Percentiles rank a stretch among this genome's conserved stretches.
phyloP scores from a whole-genome alignment of 768 basidiomycete species.

The Lactarius sp. region DNA sequence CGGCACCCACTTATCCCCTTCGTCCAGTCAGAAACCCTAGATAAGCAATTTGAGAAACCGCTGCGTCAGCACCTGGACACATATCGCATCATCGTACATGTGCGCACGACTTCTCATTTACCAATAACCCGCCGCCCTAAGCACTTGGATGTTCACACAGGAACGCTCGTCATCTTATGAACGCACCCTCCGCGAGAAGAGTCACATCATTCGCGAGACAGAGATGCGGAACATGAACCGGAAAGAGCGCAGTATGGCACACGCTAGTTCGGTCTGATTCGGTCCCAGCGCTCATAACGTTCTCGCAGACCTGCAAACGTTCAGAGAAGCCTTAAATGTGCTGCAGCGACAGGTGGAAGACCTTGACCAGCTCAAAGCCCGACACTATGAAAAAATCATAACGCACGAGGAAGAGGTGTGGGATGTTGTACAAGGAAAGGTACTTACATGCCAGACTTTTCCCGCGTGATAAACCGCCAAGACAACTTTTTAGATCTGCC shows the following conservation, averaged over 20 bases:
- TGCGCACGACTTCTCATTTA: slow-evolving; percentile 33
- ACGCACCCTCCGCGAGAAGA: slow-evolving; percentile 74
- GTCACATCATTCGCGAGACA: slow-evolving; percentile 76
- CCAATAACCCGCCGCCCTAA: slow-evolving; percentile 9
- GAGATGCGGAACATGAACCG: slow-evolving; percentile 81
- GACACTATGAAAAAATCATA: slow-evolving; percentile 84
- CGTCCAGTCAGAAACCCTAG: slow-evolving; percentile 71
- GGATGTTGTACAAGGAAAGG: slow-evolving; percentile 86
- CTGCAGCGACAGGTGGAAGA: slow-evolving; percentile 90
- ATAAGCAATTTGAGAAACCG: slow-evolving; percentile 86
- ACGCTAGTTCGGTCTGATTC: slow-evolving; percentile 1
- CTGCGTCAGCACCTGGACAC: slow-evolving; percentile 78
- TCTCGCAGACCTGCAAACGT: slow-evolving; percentile 75
- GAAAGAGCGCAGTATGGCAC: slow-evolving; percentile 72
- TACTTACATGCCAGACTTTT: slow-evolving; percentile 30
- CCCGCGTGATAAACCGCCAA: neutral
- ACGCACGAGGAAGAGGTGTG: slow-evolving; percentile 96
- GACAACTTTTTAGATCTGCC: slow-evolving; percentile 48
- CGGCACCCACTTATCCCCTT: neutral
- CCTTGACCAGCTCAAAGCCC: slow-evolving; percentile 76
- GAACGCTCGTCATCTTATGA: slow-evolving; percentile 87
- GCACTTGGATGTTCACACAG: slow-evolving; percentile 35
- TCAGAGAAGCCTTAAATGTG: slow-evolving; percentile 75
- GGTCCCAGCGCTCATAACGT: slow-evolving; percentile 3
- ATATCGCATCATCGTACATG: slow-evolving; percentile 69